phyloP scores from a whole-genome alignment of 805 yeast species.

The Priceomyces melissophilus region DNA sequence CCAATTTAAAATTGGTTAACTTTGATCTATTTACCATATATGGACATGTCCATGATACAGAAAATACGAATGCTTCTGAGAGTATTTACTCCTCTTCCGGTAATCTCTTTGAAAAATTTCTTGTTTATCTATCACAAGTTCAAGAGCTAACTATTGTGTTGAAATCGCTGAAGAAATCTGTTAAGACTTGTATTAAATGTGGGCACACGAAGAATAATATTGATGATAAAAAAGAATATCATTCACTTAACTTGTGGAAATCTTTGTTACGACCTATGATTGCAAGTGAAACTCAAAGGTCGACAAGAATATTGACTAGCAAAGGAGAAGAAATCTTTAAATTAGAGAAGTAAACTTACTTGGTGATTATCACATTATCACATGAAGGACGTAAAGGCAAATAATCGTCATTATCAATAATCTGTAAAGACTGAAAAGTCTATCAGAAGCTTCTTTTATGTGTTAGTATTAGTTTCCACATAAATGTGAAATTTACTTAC shows the following conservation, averaged over 20 bases:
- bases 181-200: constrained; percentile 33
- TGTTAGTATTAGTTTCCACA: neutral
- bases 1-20: constrained; percentile 24
- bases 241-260: constrained; percentile 17
- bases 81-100: constrained; percentile 15
- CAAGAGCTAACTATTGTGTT: constrained; percentile 21
- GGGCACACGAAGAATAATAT: constrained; percentile 19
- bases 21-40: constrained; percentile 25
- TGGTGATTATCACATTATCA: neutral
- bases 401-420: neutral
- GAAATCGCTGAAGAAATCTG: constrained; percentile 17
- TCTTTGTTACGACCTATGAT: constrained; percentile 17
- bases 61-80: constrained; percentile 10
- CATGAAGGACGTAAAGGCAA: neutral
- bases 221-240: constrained; percentile 1
- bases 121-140: constrained; percentile 17
- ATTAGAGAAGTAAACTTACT: no score
- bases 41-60: constrained; percentile 14
- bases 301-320: neutral
- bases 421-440: no score
- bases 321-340: constrained; percentile 1
- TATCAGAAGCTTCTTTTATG: no score
- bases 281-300: constrained; percentile 4
- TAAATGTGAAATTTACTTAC: constrained; percentile 29
- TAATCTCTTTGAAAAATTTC: constrained; percentile 16